These are phyloP conservation scores for Dipteronia sinensis DNA, from an alignment of 345 rosid genomes.

Conservation along the genomic window DNA sequence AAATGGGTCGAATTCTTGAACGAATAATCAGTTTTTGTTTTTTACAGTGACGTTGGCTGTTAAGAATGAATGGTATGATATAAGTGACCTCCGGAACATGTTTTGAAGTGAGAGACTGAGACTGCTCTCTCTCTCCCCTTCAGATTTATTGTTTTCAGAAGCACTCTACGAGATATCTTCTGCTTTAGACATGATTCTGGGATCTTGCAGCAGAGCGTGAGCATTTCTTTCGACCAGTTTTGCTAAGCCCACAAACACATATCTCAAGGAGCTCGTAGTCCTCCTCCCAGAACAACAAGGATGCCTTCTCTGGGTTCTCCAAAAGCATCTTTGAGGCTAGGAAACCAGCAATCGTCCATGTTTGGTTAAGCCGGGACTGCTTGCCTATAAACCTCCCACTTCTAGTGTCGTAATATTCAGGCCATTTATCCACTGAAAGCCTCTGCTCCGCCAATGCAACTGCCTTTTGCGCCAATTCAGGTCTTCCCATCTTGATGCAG, in stretches of 20 bases:
- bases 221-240: slow-evolving; percentile 64
- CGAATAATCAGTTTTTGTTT: neutral
- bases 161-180: neutral
- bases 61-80: neutral
- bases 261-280: slow-evolving; percentile 86
- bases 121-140: neutral
- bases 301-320: slow-evolving; percentile 82
- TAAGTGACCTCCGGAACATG: neutral
- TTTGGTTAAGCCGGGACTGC: slow-evolving; percentile 74
- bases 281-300: slow-evolving; percentile 82
- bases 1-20: neutral
- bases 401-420: slow-evolving; percentile 85
- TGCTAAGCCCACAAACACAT: slow-evolving; percentile 70
- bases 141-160: neutral
- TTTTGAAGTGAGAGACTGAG: neutral
- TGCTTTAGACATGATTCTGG: slow-evolving; percentile 19
- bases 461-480: slow-evolving; percentile 74
- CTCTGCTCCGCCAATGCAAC: slow-evolving; percentile 72
- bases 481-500: slow-evolving; percentile 85
- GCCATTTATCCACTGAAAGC: slow-evolving; percentile 70
- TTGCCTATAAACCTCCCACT: slow-evolving; percentile 83
- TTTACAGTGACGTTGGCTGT: neutral
- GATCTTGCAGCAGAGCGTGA: slow-evolving; percentile 55
- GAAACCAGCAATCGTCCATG: slow-evolving; percentile 89
- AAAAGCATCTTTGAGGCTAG: slow-evolving; percentile 83